Conservation (phyloP, 345 rosid genomes). For the Camelina sativa region DNA sequence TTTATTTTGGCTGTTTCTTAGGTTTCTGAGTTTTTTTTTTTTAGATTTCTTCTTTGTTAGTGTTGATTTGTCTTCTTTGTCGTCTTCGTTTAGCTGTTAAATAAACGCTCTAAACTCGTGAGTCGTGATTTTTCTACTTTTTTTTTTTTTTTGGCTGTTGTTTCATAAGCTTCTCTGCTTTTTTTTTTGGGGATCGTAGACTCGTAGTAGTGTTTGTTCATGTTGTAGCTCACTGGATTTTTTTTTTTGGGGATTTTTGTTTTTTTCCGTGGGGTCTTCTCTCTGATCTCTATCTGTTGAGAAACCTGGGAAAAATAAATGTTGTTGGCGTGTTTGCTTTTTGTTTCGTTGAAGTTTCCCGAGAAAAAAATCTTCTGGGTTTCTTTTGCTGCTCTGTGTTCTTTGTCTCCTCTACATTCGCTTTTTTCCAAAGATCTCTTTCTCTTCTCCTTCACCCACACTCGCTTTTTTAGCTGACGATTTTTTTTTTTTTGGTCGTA, state of each 20-base stretch:
- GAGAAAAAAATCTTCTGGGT: conserved; percentile 20
- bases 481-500: not conserved
- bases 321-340: not conserved
- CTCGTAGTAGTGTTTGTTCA: not conserved
- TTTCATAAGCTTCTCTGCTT: not conserved
- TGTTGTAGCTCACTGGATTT: not conserved
- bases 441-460: not conserved
- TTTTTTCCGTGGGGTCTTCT: not conserved
- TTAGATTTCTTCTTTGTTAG: no score
- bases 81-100: no score
- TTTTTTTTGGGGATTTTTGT: not conserved
- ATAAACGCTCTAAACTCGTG: no score
- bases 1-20: no score
- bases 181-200: not conserved
- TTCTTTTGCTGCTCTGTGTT: not conserved
- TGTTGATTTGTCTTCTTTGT: no score
- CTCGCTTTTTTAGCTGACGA: not conserved
- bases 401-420: not conserved
- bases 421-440: not conserved
- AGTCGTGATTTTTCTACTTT: no score
- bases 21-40: not conserved
- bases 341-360: not conserved
- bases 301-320: not conserved
- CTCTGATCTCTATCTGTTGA: not conserved
- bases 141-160: no score